Evolutionary conservation across 1,284 basidiomycete species (phyloP), one percentile per base, ranked within the genome.

Genomic region (Afroboletus lepidellus): DNA sequence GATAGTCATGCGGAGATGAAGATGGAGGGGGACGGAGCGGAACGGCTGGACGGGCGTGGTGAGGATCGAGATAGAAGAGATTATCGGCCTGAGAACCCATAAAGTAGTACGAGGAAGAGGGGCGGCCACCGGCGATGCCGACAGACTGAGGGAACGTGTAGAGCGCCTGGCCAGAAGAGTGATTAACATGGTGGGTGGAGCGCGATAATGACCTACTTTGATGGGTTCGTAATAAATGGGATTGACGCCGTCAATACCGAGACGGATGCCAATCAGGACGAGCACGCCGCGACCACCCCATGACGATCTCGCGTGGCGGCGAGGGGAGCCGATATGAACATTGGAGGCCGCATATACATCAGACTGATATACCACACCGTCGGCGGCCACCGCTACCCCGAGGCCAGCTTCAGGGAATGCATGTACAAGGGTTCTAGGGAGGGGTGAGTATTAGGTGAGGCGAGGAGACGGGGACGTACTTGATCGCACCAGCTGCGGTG

Each of bases 91-190:
- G 96, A 0, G 86, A 82, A 13, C 94, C 96, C 46, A 98, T 90
- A 69, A 99, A 99, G 73, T 98, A 99, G 70, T 98, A 98, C 0
- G 94, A 98, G 0, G 93, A 96, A 21, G 90, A 90, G 0, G 96
- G 96, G 25, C 95, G 81, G 3, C 96, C 96, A 41, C 96, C 96
- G 0, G 95, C 93, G 55, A 98, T 98, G 41, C 96, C 96, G 36
- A 98, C 90, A 3, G 89, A 93, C 72, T 98, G 96, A 0, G 95
- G 94, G 70, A 95, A 93, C 0, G 88, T 90, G 70, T 96, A 98
- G 23, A 97, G 71, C 18, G 83, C 77, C 93, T 94, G 61, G n/a
- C 16, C 20, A 49, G 33, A 32, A 27, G 20, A 39, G 36, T 24
- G 20, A 32, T 60, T 21, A 5, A 27, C 12, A 18, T 36, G 25